Conservation (phyloP, 2,329 filamentous ascomycete genomes). For the Hymenotorrendiella dingleyae region DNA sequence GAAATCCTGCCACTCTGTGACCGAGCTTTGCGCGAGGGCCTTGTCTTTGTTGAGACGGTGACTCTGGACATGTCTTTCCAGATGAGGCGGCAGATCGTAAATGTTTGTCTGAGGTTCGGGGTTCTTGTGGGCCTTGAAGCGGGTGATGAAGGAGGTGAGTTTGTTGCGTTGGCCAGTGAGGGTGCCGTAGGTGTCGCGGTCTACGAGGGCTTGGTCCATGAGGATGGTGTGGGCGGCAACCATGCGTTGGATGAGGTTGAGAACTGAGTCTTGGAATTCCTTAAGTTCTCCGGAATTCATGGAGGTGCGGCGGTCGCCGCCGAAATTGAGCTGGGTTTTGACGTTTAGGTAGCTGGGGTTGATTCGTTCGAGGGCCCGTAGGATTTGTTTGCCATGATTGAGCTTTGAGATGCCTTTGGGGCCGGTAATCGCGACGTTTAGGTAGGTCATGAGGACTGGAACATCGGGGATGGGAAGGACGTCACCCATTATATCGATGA, state of each 20-base stretch:
- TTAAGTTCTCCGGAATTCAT: neutral
- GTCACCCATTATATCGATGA: conserved; percentile 59
- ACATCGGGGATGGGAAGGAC: conserved; percentile 43
- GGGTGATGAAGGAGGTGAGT: conserved; percentile 33
- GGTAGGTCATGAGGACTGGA: conserved; percentile 46
- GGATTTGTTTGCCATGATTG: conserved; percentile 45
- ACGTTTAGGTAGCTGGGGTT: conserved; percentile 24
- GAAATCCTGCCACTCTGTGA: neutral
- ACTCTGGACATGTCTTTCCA: conserved; percentile 1
- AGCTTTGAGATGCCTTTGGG: conserved; percentile 34
- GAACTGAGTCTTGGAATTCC: conserved; percentile 13
- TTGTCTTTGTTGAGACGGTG: neutral
- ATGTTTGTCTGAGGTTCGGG: neutral
- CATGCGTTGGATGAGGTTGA: conserved; percentile 26
- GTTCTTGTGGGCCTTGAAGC: conserved; percentile 13
- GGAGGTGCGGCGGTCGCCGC: conserved; percentile 6
- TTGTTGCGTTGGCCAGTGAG: conserved; percentile 27
- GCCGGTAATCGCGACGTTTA: conserved; percentile 44
- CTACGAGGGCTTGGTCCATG: conserved; percentile 24
- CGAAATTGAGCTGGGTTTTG: conserved; percentile 22
- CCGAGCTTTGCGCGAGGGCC: neutral
- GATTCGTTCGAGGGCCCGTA: conserved; percentile 43
- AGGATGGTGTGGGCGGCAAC: conserved; percentile 31
- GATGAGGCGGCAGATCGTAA: conserved; percentile 1
- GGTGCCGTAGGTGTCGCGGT: conserved; percentile 17